Evolutionary conservation across 2,329 filamentous ascomycete genomes (phyloP), one percentile per base, ranked within the genome.

Genomic region (Gnomoniopsis sp.): DNA sequence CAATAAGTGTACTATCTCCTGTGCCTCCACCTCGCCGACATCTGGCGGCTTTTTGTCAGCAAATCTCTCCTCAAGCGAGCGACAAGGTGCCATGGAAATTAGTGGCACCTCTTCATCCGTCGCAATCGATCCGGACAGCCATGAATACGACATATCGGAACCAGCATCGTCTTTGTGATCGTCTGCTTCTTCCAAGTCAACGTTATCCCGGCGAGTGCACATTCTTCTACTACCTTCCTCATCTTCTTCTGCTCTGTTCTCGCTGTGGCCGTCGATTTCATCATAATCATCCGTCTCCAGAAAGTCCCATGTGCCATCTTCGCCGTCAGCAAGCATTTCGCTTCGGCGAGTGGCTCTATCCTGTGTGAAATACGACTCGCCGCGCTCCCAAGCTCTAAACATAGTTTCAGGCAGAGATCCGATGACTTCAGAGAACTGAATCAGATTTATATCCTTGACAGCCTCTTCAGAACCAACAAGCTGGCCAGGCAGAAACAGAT

Each of bases 341-440:
- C 38, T 11, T 33, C 61, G 34, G 1, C 59, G 48, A 2, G 53
- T 23, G 34, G 53, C 50, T 22, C 46, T 51, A 6, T 60, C 54
- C 2, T 60, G 44, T 1, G 33, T 53, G 34, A 63, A 65, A 49
- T 63, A 62, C 8, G 49, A 56, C 30, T 44, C 23, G 14, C 48
- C 48, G 30, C 50, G 53, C 19, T 56, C 49, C 65, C 64, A 65
- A 21, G 58, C 62, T 10, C 12, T n/a, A 21, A 58, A 49, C 14
- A 64, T 22, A 7, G 53, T 23, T 23, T 61, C 57, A 6, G 65
- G 62, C 21, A 65, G 52, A 15, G 61, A 61, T 10, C 53, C 57
- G 36, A 66, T 23, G 50, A 62, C 58, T 15, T 64, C 54, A 11
- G 57, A 55, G 8, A 65, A 46, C 14, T 62, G 64, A 12, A 65